Evolutionary conservation across 2,329 filamentous ascomycete genomes (phyloP).

Genomic region (Thielaviopsis populi): DNA sequence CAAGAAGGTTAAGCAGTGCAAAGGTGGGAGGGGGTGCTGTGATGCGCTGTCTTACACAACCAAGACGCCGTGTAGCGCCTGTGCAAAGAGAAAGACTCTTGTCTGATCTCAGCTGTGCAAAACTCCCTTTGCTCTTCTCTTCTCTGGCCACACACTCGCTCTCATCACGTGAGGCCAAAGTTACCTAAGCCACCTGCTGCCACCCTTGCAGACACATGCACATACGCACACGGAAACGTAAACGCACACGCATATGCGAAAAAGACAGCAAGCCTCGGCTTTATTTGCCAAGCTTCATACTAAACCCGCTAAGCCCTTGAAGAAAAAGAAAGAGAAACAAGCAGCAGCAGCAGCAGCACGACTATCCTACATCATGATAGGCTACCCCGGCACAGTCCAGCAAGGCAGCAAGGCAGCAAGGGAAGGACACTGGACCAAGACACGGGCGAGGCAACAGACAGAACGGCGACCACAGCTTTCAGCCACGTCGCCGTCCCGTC

Average conservation of each 20-base stretch:
- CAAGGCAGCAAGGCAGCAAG: neutral
- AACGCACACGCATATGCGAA: neutral
- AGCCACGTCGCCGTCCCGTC: neutral
- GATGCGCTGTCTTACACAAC: too few species aligned
- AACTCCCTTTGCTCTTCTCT: too few species aligned
- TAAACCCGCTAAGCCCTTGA: neutral
- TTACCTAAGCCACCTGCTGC: neutral
- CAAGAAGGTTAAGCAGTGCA: too few species aligned
- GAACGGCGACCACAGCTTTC: neutral
- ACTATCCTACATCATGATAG: neutral
- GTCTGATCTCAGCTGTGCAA: too few species aligned
- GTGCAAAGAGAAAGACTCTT: too few species aligned
- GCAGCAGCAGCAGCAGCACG: neutral
- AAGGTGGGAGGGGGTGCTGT: too few species aligned
- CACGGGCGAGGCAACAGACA: neutral
- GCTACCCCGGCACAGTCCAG: neutral
- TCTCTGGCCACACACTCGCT: neutral
- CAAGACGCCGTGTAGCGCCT: too few species aligned
- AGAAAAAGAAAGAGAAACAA: neutral
- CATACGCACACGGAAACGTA: neutral
- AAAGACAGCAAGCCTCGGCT: neutral
- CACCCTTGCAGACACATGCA: neutral
- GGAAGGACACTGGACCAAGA: neutral
- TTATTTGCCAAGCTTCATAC: neutral
- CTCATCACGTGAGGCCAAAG: neutral